Conservation (phyloP, 2,329 filamentous ascomycete genomes). For the Hymenoscyphus scutula region DNA sequence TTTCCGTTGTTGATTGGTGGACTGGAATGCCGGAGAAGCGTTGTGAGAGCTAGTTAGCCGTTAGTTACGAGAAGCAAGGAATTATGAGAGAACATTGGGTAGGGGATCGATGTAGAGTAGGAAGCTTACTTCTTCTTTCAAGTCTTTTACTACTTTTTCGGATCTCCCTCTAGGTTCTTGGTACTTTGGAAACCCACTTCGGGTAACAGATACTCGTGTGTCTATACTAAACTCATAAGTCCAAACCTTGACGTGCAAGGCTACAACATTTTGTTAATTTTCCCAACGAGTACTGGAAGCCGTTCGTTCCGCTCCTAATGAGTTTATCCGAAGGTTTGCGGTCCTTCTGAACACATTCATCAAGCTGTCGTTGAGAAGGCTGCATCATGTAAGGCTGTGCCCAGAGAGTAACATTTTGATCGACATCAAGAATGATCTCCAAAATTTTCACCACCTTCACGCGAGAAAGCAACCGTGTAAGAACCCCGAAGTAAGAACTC, state of each 20-base stretch:
- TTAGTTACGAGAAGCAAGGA: not conserved
- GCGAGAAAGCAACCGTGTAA: not conserved
- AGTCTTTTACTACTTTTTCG: not conserved
- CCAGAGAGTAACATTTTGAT: not conserved
- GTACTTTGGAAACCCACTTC: not conserved
- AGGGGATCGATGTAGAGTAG: too few relatives aligned
- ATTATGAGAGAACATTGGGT: too few relatives aligned
- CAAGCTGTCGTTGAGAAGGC: not conserved
- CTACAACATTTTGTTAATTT: not conserved
- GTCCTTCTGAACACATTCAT: too few relatives aligned
- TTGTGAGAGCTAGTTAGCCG: not conserved
- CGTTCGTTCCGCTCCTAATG: not conserved
- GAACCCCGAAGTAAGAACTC: not conserved
- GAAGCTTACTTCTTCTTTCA: not conserved
- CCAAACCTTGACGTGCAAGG: not conserved
- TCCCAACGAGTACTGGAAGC: not conserved
- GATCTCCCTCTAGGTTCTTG: not conserved
- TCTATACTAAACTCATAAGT: too few relatives aligned
- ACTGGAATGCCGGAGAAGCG: not conserved
- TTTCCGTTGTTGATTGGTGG: not conserved
- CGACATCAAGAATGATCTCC: not conserved
- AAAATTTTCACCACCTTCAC: not conserved
- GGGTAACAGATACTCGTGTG: accelerated
- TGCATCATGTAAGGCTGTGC: too few relatives aligned
- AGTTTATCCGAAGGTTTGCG: not conserved